Base-by-base conservation (phyloP, 768 basidiomycete species). In the Boletus subcaerulescens region DNA sequence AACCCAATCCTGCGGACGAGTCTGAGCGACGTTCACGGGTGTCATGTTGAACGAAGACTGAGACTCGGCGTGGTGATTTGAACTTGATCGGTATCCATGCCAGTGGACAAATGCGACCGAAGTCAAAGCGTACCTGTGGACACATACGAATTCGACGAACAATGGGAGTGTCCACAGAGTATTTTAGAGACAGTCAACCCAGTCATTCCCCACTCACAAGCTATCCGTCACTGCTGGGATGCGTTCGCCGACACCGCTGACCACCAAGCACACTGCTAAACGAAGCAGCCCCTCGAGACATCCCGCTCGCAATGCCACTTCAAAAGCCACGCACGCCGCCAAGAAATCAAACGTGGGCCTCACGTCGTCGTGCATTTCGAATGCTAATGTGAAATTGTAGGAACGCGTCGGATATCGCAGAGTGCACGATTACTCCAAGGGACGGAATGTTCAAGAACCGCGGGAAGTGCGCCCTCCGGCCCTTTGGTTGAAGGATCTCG, bases 1-100 rank as follows among this genome's bases (percentile, higher is more conserved):
- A 58, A 67, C 73, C 94, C 95, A 98, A 68, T 90, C 74, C 12
- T 46, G 52, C 1, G 76, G 76, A n/a, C 60, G 64, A 31, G 63
- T 77, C 45, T 69, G 50, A 15, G 60, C 48, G 45, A 72, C 52
- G 12, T 51, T 56, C 15, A 57, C 26, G 12, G 12, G 57, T 32
- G 52, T 18, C 69, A 69, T 62, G 31, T 9, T 9, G 26, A 29
- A 8, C 8, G 26, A 26, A 26, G 26, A 26, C 26, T 26, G 26
- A 26, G 26, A 26, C 26, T 26, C 26, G 22, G 22, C 4, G 22
- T 24, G 22, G 22, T 24, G 22, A 4, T 24, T 24, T 24, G 22
- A 4, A 3, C 22, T 24, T 24, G 22, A 24, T 24, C 22, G 22
- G 22, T 24, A 4, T 24, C 24, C 24, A 9, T 9, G 29, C 9